Evolutionary conservation across 371 early-diverging fungal genomes (phyloP), one percentile per base, ranked within the genome.

Genomic region (Batkoa obscura): DNA sequence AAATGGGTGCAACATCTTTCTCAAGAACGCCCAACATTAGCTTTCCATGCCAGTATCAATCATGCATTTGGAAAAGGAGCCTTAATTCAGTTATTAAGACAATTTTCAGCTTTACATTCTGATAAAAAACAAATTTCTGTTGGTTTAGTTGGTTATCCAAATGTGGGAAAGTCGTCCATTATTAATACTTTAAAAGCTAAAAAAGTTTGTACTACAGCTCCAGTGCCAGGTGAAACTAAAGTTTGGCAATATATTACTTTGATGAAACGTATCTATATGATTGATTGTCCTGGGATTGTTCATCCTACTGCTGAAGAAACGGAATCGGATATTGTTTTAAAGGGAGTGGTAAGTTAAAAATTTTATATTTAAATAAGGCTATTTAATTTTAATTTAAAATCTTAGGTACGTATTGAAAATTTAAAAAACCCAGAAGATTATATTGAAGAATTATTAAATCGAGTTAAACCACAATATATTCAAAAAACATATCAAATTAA

Each of bases 221-320:
- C 99, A 1, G 80, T 99, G 57, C 98, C 99, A 35, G 99, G 99
- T 50, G 97, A 99, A 68, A 99, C 99, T 56, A 99, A 97, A 75
- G 90, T 94, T 58, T 99, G 99, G 99, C 99, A 99, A 69, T 99
- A 99, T 69, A 94, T 99, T 53, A 92, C 98, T 10, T 77, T 99
- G 60, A 98, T 92, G 85, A 92, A 91, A 67, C 86, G 93, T 60
- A 96, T 99, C 60, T 98, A 97, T 65, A 74, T 99, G 36, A 98
- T 99, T 64, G 99, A 99, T 70, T 99, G 97, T 67, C 99, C 99
- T 13, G 99, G 99, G 62, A 86, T 99, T 45, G 98, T 99, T 35
- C 92, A 90, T 54, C 86, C 90, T 33, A 73, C 83, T 52, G 63
- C 83, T 9, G 81, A 83, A 10, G 94, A 93, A 66, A 76, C 81